phyloP scores from a whole-genome alignment of 2,329 filamentous ascomycete species.

The Apiospora phragmitis region DNA sequence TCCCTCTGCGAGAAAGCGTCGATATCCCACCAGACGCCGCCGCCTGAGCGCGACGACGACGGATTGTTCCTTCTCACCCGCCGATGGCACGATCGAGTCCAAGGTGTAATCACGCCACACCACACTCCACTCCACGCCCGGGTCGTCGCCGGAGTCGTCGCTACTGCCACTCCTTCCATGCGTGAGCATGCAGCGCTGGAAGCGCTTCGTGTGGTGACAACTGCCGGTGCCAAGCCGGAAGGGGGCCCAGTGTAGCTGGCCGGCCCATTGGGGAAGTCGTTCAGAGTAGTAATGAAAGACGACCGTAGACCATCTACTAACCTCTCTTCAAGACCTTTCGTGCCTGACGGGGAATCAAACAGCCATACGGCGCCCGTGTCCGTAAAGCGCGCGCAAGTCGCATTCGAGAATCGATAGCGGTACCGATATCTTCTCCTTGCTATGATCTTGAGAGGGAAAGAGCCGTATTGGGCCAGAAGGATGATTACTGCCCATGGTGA shows the following conservation, averaged over 20 bases:
- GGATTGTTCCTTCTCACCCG: too few relatives aligned
- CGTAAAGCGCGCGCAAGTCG: conserved; percentile 40
- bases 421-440: not conserved
- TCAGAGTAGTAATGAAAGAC: conserved; percentile 36
- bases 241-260: conserved; percentile 39
- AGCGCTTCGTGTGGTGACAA: conserved; percentile 29
- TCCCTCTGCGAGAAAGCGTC: conserved; percentile 36
- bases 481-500: not conserved
- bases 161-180: conserved; percentile 33
- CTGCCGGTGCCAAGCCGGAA: conserved; percentile 20
- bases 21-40: conserved; percentile 29
- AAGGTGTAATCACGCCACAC: conserved; percentile 31
- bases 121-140: conserved; percentile 41
- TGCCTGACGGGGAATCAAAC: conserved; percentile 31
- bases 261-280: conserved; percentile 44
- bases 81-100: conserved; percentile 31
- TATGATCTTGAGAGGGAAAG: conserved; percentile 9
- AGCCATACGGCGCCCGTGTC: conserved; percentile 45
- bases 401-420: conserved; percentile 45
- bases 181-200: conserved; percentile 36
- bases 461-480: not conserved
- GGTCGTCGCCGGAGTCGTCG: conserved; percentile 29
- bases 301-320: conserved; percentile 15
- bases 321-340: conserved; percentile 17
- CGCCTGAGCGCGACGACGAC: conserved; percentile 12